phyloP scores from a whole-genome alignment of 2,329 filamentous ascomycete genomes.

The Stenocarpella maydis region DNA sequence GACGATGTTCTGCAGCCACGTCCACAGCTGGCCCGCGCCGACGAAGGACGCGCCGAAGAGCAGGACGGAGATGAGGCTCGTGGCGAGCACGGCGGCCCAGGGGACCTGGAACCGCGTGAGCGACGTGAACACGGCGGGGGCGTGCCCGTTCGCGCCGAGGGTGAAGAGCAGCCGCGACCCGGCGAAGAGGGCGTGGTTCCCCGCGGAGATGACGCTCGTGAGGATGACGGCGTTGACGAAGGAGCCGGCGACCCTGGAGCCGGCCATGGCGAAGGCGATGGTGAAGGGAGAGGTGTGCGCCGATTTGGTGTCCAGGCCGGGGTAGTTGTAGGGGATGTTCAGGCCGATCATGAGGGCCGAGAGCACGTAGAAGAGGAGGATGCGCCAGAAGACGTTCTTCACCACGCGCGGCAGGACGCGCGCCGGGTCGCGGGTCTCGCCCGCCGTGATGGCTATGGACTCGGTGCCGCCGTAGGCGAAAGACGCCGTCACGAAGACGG shows the following conservation, averaged over 20 bases:
- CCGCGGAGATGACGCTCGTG: conserved; percentile 65
- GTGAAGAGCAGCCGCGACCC: conserved; percentile 65
- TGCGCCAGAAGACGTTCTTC: conserved; percentile 72
- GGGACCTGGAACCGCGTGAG: conserved; percentile 60
- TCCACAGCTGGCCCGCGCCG: conserved; percentile 70
- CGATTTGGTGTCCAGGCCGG: conserved; percentile 50
- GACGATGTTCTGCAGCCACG: conserved; percentile 73
- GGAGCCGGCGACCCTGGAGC: conserved; percentile 61
- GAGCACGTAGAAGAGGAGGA: conserved; percentile 62
- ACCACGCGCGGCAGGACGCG: conserved; percentile 69
- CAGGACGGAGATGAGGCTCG: conserved; percentile 61
- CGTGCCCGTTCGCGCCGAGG: conserved; percentile 62
- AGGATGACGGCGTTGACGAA: conserved; percentile 70
- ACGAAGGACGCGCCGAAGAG: conserved; percentile 73
- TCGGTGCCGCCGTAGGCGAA: conserved; percentile 72
- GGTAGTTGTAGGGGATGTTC: conserved; percentile 65
- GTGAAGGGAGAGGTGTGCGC: conserved; percentile 67
- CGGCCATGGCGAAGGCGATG: conserved; percentile 67
- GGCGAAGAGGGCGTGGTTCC: conserved; percentile 66
- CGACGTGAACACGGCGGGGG: conserved; percentile 61
- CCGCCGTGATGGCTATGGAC: conserved; percentile 71
- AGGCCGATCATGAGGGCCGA: conserved; percentile 64
- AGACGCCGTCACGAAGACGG: conserved; percentile 68
- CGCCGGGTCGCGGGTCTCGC: conserved; percentile 70
- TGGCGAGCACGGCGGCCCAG: conserved; percentile 62